phyloP scores from a whole-genome alignment of 306 rosid species.

The Arachis stenosperma region DNA sequence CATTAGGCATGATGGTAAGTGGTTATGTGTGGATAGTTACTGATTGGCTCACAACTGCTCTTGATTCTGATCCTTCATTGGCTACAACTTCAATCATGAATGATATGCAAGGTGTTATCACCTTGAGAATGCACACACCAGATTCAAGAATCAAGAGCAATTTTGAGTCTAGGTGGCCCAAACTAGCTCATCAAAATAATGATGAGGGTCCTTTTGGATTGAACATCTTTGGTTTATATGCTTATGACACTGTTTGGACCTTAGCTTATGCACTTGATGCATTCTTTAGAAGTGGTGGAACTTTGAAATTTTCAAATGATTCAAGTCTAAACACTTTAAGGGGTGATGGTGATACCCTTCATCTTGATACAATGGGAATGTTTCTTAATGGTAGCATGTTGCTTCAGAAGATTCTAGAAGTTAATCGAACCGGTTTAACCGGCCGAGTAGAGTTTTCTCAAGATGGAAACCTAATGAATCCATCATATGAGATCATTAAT shows the following conservation, averaged over 20 bases:
- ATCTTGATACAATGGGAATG: constrained; percentile 55
- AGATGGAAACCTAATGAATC: constrained; percentile 50
- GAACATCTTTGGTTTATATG: constrained; percentile 58
- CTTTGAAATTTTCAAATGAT: constrained; percentile 60
- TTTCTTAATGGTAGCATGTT: constrained; percentile 57
- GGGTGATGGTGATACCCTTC: constrained; percentile 47
- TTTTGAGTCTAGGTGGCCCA: constrained; percentile 61
- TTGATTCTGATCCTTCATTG: constrained; percentile 52
- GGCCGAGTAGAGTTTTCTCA: constrained; percentile 55
- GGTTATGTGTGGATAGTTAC: constrained; percentile 88
- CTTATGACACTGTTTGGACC: constrained; percentile 80
- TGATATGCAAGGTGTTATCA: constrained; percentile 64
- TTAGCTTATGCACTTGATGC: constrained; percentile 71
- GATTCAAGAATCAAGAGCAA: constrained; percentile 56
- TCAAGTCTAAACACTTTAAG: constrained; percentile 42
- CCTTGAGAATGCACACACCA: constrained; percentile 64
- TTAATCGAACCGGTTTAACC: constrained; percentile 64
- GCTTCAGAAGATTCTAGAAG: constrained; percentile 44
- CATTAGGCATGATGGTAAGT: constrained; percentile 67
- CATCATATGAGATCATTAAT: constrained; percentile 74
- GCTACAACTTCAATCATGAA: constrained; percentile 44
- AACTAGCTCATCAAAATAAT: constrained; percentile 46
- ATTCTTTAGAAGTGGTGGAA: constrained; percentile 57
- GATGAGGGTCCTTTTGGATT: constrained; percentile 46
- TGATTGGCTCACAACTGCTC: constrained; percentile 60